Evolutionary conservation across 768 basidiomycete species (phyloP), one percentile per base, ranked within the genome.

Genomic region (Lactifluus piperatus): DNA sequence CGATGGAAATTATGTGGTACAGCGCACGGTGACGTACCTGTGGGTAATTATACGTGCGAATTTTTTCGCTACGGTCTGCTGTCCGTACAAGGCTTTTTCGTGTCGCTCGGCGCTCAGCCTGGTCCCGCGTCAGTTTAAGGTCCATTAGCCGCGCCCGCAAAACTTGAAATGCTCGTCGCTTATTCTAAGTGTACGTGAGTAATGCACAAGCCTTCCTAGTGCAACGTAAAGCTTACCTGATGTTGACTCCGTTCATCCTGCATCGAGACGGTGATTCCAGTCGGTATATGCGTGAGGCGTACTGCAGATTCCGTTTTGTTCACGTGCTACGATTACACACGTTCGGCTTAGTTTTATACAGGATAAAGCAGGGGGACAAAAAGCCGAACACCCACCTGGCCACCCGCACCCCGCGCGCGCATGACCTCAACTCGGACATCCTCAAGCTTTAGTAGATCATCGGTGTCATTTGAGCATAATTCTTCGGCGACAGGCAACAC

Each of bases 221-320:
- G n/a, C 49, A 8, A n/a, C 27, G 13, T n/a, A 30, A 18, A 24
- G 63, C 74, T 11, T 57, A 92, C 92, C 76, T 91, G 88, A 71
- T 98, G 95, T 68, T 99, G 97, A 69, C 88, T 91, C 6, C 97
- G 82, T 65, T 94, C 93, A 67, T 99, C 94, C 74, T 99, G 97
- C 91, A 97, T 98, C 8, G 93, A 94, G 9, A 98, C 95, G 1
- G 87, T 88, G 55, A 98, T 86, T 0, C 95, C 94, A 4, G 92
- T 89, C 1, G 97, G 95, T 14, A 88, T 73, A 67, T 99, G 97
- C 0, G 93, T 95, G 46, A 98, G 72, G 1, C 97, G 85, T 22
- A 99, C 94, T 2, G 97, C 95, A 2, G 95, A 97, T 72, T 99
- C 97, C 0, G 97, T 98, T 78, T 88, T 91, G 74, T 99, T 99